These are phyloP conservation scores for Leucocoprinus sp. DNA, from an alignment of 768 basidiomycete genomes.

Conservation along the genomic window DNA sequence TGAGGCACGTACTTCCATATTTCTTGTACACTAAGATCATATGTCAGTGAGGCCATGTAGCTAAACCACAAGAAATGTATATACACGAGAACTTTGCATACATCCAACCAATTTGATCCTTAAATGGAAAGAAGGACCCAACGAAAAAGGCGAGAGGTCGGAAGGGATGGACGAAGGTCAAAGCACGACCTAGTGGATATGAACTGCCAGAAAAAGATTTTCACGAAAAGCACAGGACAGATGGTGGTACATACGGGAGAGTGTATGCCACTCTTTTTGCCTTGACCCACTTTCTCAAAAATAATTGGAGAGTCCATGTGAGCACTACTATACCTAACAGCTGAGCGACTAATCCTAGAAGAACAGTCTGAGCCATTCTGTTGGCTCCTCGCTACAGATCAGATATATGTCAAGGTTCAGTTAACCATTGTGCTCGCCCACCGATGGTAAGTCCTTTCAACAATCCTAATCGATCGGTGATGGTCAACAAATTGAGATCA, in stretches of 20 bases:
- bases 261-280: neutral
- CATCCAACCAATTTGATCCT: conserved; percentile 25
- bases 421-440: no score
- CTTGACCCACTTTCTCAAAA: conserved; percentile 1
- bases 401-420: no score
- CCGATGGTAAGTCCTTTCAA: no score
- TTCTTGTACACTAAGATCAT: conserved; percentile 26
- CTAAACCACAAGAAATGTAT: conserved; percentile 7
- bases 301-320: neutral
- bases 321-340: neutral
- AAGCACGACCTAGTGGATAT: conserved; percentile 11
- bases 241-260: neutral
- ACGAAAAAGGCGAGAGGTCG: conserved; percentile 18
- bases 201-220: neutral
- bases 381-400: no score
- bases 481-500: no score
- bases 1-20: conserved; percentile 30
- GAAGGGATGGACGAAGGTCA: conserved; percentile 23
- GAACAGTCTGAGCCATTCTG: no score
- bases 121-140: conserved; percentile 26
- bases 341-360: neutral
- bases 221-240: neutral
- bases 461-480: no score
- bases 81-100: conserved; percentile 28
- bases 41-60: neutral